Conservation (phyloP, 805 yeast genomes). For the Yarrowia sp. region DNA sequence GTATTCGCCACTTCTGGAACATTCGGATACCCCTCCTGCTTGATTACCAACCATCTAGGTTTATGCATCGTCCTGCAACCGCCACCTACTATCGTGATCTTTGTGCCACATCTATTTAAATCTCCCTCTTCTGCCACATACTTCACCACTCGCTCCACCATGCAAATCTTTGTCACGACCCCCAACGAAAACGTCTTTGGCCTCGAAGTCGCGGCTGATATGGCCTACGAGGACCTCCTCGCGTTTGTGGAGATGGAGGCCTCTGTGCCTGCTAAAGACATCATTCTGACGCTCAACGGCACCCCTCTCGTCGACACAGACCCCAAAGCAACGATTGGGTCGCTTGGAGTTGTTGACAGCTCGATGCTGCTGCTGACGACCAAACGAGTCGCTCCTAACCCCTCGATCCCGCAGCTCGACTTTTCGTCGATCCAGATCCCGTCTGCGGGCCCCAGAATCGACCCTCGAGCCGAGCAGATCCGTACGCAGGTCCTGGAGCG, state of each 20-base stretch:
- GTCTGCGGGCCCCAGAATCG: background rate
- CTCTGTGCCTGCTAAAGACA: background rate
- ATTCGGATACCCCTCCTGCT: background rate
- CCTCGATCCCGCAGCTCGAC: background rate
- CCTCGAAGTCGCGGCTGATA: slow-evolving; percentile 7
- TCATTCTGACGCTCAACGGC: slow-evolving; percentile 9
- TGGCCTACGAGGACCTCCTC: slow-evolving; percentile 17
- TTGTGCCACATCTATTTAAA: background rate
- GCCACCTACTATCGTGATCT: slow-evolving; percentile 5
- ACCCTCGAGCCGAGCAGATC: slow-evolving; percentile 1
- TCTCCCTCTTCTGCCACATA: background rate
- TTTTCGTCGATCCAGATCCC: slow-evolving; percentile 18
- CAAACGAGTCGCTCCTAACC: background rate
- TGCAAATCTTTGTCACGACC: slow-evolving; percentile 20
- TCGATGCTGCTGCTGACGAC: slow-evolving; percentile 2
- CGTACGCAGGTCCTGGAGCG: slow-evolving; percentile 4
- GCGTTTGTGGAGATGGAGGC: slow-evolving; percentile 26
- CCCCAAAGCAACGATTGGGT: slow-evolving; percentile 3
- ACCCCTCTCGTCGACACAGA: background rate
- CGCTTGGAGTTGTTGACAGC: background rate
- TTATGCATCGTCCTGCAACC: background rate
- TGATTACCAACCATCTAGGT: background rate
- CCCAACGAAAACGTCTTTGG: slow-evolving; percentile 14
- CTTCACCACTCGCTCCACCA: background rate
- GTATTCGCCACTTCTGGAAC: background rate